Conservation (phyloP, 139 green algal genomes). For the Picochlorum sp. region DNA sequence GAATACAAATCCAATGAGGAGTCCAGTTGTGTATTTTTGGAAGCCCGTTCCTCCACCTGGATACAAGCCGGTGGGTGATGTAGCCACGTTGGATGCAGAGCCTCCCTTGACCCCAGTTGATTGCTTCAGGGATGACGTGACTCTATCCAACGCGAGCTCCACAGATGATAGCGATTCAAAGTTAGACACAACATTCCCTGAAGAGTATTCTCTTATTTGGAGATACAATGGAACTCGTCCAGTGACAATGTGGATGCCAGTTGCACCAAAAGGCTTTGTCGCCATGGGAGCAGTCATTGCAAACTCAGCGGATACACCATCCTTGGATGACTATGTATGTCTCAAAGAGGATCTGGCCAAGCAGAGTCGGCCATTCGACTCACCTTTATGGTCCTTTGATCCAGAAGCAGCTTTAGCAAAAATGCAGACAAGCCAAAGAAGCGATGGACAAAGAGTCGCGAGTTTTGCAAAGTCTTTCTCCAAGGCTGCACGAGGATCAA, state of each 20-base stretch:
- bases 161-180: background rate
- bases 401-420: constrained; percentile 1
- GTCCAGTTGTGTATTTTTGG: constrained; percentile 51
- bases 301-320: constrained; percentile 44
- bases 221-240: constrained; percentile 35
- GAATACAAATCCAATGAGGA: constrained; percentile 29
- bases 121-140: constrained; percentile 45
- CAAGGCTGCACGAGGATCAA: background rate
- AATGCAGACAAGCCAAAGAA: background rate
- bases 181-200: constrained; percentile 14
- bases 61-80: constrained; percentile 60
- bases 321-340: constrained; percentile 41
- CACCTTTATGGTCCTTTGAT: constrained; percentile 52
- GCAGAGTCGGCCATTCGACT: constrained; percentile 24
- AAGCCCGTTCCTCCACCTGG: constrained; percentile 36
- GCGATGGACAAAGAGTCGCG: background rate
- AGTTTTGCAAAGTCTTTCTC: no score
- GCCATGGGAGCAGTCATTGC: constrained; percentile 61
- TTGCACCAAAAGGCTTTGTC: constrained; percentile 50
- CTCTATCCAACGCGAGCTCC: background rate
- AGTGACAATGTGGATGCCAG: constrained; percentile 68
- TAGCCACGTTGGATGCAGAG: constrained; percentile 49
- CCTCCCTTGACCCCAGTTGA: constrained; percentile 43
- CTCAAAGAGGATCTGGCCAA: constrained; percentile 37
- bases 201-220: constrained; percentile 63